Conservation (phyloP, 202 grass and related monocot species). For the Saccharum hybrid region DNA sequence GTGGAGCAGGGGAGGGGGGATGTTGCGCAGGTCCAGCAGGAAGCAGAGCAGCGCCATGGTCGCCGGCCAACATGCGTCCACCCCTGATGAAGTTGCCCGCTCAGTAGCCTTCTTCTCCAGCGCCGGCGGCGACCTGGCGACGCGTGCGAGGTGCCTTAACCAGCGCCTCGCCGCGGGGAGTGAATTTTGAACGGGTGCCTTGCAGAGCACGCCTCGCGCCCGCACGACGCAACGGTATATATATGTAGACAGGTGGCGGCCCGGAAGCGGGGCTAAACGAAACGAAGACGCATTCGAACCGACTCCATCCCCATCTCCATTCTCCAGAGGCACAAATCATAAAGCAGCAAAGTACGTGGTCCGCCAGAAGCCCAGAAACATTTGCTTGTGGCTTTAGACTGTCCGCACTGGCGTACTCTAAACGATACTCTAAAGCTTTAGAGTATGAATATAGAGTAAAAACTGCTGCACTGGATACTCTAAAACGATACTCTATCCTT, state of each 20-base stretch:
- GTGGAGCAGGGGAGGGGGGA: conserved; percentile 63
- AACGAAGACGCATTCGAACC: background rate
- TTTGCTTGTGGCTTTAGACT: too few relatives aligned
- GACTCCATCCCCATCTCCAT: too few relatives aligned
- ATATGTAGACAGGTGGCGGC: background rate
- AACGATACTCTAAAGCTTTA: too few relatives aligned
- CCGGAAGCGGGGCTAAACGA: too few relatives aligned
- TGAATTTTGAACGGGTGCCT: conserved; percentile 18
- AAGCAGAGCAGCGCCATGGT: conserved; percentile 88
- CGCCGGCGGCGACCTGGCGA: conserved; percentile 12
- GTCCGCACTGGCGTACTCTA: too few relatives aligned
- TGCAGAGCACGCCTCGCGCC: background rate
- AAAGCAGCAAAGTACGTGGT: too few relatives aligned
- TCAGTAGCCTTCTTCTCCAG: conserved; percentile 14
- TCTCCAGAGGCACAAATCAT: too few relatives aligned
- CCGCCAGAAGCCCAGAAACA: too few relatives aligned
- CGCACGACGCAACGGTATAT: background rate
- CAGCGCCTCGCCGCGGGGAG: background rate
- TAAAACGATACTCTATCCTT: too few relatives aligned
- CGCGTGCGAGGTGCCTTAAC: background rate
- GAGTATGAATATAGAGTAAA: too few relatives aligned
- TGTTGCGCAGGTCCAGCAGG: conserved; percentile 86
- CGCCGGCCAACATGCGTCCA: conserved; percentile 20
- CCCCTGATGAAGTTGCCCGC: background rate
- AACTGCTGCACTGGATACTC: too few relatives aligned